A percentile compares a stretch with the other conserved stretches of the same genome.
Evolutionary conservation across 2,329 filamentous ascomycete species (phyloP).

Genomic region (Cryphonectria nitschkei): DNA sequence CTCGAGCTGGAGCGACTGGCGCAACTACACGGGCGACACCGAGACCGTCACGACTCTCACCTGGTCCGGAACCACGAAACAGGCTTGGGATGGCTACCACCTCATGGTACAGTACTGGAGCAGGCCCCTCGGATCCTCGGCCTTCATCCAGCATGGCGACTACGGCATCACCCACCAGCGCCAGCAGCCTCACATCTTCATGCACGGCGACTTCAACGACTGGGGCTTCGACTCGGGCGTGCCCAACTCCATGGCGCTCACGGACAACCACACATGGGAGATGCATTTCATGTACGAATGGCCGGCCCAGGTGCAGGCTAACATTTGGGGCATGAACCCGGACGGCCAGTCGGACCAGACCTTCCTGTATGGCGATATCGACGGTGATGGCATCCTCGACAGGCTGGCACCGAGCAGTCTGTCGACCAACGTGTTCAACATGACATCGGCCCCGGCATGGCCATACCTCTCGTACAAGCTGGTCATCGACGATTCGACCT

Average conservation of each 20-base stretch:
- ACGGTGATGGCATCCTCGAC: conserved; percentile 62
- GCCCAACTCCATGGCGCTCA: conserved; percentile 52
- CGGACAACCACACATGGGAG: conserved; percentile 55
- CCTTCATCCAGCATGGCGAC: conserved; percentile 63
- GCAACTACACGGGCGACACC: conserved; percentile 56
- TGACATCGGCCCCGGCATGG: conserved; percentile 55
- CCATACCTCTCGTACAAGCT: conserved; percentile 60
- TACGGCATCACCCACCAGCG: conserved; percentile 44
- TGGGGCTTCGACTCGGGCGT: conserved; percentile 65
- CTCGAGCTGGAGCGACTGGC: conserved; percentile 61
- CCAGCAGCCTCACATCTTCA: conserved; percentile 64
- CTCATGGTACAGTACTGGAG: conserved; percentile 66
- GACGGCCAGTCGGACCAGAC: conserved; percentile 63
- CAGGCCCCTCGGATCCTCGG: conserved; percentile 58
- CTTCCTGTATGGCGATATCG: conserved; percentile 61
- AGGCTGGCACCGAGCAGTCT: conserved; percentile 62
- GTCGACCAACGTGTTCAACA: conserved; percentile 57
- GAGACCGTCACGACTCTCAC: conserved; percentile 50
- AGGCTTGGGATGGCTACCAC: conserved; percentile 64
- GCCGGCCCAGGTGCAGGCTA: conserved; percentile 62
- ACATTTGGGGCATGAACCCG: conserved; percentile 67
- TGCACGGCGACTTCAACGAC: conserved; percentile 63
- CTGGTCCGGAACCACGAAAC: conserved; percentile 60
- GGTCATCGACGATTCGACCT: conserved; percentile 56
- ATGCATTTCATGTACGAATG: conserved; percentile 66